Evolutionary conservation across 1,284 basidiomycete genomes (phyloP), one percentile per base, ranked within the genome.

Genomic region (Tilletia horrida): DNA sequence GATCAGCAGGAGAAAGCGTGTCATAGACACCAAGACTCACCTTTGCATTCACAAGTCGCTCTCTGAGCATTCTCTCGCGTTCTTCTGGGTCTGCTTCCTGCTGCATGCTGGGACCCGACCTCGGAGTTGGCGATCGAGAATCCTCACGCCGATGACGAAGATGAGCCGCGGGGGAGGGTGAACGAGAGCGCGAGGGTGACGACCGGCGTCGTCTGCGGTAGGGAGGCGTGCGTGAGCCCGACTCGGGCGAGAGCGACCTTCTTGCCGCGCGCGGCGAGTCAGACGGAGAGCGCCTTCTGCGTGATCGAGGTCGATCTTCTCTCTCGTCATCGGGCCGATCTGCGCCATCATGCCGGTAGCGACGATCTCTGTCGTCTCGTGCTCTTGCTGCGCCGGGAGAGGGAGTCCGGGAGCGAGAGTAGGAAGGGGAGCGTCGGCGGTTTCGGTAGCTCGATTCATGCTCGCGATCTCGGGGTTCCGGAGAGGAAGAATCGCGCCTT

Each of bases 21-120:
- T n/a, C n/a, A n/a, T n/a, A n/a, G n/a, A n/a, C n/a, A n/a, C n/a
- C n/a, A n/a, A n/a, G n/a, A 48, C 50, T 23, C 21, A 52, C 50
- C 50, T 52, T 52, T 27, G 50, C 50, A 21, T 52, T 52, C 23
- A 52, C 13, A 52, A 52, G 50, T 27, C 25, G 50, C 50, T 52
- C 50, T 7, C 50, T 21, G 21, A 52, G 50, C 50, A 25, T 52
- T 4, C 23, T 25, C 50, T 25, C 50, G 13, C 50, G 50, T 6
- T 52, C 50, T 14, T 52, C 50, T 27, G 50, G 23, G 27, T 52
- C 27, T 27, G 16, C 50, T 23, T 48, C 16, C 16, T 6, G 35
- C 35, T 40, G 35, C 35, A 40, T 11, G 35, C 35, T 40, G 35
- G 35, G 35, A 40, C 35, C 35, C 6, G 35, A 40, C 11, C 4